Evolutionary conservation across 2,329 filamentous ascomycete genomes (phyloP).

Genomic region (Talaromyces sp.): DNA sequence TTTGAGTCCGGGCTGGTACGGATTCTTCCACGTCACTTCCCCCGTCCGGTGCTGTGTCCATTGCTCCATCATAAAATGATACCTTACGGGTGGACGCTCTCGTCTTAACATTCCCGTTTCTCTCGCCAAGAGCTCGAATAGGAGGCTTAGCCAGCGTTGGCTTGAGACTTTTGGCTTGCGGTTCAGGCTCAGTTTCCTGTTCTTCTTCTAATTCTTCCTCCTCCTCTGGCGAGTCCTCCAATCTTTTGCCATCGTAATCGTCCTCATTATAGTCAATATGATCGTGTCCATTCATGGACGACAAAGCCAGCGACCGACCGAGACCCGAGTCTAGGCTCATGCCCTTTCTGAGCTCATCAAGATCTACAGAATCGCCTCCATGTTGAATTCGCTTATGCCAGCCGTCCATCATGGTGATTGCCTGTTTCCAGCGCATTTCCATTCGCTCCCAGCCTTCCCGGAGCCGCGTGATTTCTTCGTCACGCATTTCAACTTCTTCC

Average conservation of each 20-base stretch:
- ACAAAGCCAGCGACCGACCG: constrained; percentile 18
- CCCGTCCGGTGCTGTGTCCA: constrained; percentile 20
- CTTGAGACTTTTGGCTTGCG: constrained; percentile 11
- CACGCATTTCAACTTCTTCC: constrained; percentile 87
- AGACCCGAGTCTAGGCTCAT: constrained; percentile 36
- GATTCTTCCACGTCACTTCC: constrained; percentile 25
- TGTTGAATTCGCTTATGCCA: constrained; percentile 74
- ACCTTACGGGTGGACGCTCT: constrained; percentile 30
- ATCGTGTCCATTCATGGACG: constrained; percentile 16
- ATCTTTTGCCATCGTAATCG: constrained; percentile 13
- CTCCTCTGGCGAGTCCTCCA: constrained; percentile 16
- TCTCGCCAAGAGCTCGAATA: constrained; percentile 29
- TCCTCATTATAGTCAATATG: constrained; percentile 26
- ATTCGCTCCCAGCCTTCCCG: constrained; percentile 88
- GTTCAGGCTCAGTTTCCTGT: constrained; percentile 9
- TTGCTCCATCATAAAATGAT: constrained; percentile 28
- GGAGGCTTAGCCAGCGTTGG: constrained; percentile 12
- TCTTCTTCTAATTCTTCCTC: constrained; percentile 16
- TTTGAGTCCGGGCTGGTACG: constrained; percentile 24
- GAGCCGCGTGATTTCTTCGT: constrained; percentile 80
- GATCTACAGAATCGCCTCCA: constrained; percentile 35
- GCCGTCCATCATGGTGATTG: constrained; percentile 81
- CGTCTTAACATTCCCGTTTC: constrained; percentile 29
- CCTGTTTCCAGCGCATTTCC: constrained; percentile 85
- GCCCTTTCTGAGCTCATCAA: constrained; percentile 38